Conservation (phyloP, 1,284 basidiomycete species). For the Boletus sp. region DNA sequence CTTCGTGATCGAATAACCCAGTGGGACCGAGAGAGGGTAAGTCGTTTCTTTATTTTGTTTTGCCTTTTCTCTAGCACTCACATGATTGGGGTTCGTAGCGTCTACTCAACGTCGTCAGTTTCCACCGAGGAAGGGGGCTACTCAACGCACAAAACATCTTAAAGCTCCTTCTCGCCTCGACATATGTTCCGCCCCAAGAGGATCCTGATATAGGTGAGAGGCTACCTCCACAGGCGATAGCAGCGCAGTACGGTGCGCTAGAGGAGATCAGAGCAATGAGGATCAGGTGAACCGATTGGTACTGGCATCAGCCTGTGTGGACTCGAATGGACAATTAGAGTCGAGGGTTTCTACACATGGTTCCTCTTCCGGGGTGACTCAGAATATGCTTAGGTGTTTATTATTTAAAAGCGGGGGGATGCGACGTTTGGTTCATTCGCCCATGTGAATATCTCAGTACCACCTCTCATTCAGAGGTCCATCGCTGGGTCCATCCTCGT, state of each 20-base stretch:
- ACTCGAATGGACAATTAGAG: neutral
- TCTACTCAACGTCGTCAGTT: conserved; percentile 32
- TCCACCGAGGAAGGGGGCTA: conserved; percentile 30
- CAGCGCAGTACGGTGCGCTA: conserved; percentile 19
- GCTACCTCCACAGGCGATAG: conserved; percentile 17
- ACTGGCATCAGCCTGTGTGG: no score
- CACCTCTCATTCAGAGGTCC: no score
- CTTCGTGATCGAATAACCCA: conserved; percentile 27
- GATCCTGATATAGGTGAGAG: conserved; percentile 29
- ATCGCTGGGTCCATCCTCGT: no score
- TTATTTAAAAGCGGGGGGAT: no score
- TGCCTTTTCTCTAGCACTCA: neutral
- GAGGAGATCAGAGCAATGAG: conserved; percentile 23
- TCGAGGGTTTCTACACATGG: neutral
- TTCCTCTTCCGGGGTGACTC: no score
- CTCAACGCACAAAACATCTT: conserved; percentile 27
- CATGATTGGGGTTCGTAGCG: conserved; percentile 13
- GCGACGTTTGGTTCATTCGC: no score
- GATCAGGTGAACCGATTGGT: conserved; percentile 3
- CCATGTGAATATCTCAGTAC: no score
- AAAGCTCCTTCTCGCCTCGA: conserved; percentile 30
- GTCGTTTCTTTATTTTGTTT: neutral
- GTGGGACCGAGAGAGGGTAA: conserved; percentile 24
- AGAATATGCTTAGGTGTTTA: no score
- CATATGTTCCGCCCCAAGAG: conserved; percentile 22